Evolutionary conservation across 1,139 yeast species (phyloP).

Genomic region (Diutina siamensis): DNA sequence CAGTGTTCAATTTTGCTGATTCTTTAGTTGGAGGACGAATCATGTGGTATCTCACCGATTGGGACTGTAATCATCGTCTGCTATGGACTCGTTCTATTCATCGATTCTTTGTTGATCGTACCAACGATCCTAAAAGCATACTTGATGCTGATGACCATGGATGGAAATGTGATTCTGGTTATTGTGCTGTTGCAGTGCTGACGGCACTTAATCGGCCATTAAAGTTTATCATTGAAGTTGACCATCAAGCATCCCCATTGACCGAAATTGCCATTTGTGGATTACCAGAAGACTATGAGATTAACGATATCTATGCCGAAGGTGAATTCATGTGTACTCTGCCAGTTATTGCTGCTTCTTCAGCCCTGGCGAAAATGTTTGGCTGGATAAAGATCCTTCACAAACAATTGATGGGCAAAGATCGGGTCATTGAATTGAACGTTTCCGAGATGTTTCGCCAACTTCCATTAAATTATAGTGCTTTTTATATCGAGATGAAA

Average conservation of each 20-base stretch:
- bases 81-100: neutral
- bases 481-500: neutral
- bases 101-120: neutral
- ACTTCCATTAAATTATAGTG: neutral
- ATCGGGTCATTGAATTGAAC: neutral
- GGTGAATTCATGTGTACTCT: neutral
- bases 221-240: neutral
- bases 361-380: neutral
- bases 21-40: neutral
- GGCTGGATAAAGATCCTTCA: neutral
- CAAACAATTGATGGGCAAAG: too few species aligned
- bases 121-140: neutral
- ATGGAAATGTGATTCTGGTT: neutral
- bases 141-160: neutral
- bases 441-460: neutral
- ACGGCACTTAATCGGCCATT: neutral
- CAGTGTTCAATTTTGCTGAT: neutral
- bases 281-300: neutral
- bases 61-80: neutral
- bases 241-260: neutral
- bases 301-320: neutral
- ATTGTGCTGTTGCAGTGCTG: conserved; percentile 4
- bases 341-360: neutral
- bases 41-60: conserved; percentile 1
- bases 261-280: neutral